phyloP scores from a whole-genome alignment of 495 filamentous ascomycete genomes.

The Aspergillus heteromorphus region DNA sequence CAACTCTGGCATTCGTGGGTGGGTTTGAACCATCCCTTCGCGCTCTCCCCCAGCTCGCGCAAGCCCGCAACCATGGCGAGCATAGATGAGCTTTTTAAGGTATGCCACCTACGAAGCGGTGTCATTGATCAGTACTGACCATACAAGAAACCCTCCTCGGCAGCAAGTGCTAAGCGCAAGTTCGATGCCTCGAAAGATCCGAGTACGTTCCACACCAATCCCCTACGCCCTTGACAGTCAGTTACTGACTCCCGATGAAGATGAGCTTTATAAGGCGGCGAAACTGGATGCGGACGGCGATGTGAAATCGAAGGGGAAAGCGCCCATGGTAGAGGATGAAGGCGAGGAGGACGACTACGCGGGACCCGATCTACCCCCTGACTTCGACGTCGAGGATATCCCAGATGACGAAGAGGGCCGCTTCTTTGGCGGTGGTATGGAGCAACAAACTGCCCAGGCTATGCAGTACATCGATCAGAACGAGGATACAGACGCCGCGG shows the following conservation, averaged over 20 bases:
- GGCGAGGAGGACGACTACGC: slow-evolving; percentile 55
- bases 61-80: slow-evolving; percentile 56
- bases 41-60: not conserved
- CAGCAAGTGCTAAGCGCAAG: slow-evolving; percentile 64
- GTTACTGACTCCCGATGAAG: slow-evolving; percentile 27
- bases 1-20: not conserved
- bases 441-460: slow-evolving; percentile 72
- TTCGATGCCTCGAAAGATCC: slow-evolving; percentile 65
- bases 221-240: not conserved
- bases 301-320: slow-evolving; percentile 55
- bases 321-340: slow-evolving; percentile 53
- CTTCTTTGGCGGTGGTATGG: slow-evolving; percentile 92
- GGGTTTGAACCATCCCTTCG: not conserved
- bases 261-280: slow-evolving; percentile 80
- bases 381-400: slow-evolving; percentile 51
- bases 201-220: slow-evolving; percentile 44
- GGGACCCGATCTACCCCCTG: slow-evolving; percentile 65
- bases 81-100: slow-evolving; percentile 83
- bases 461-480: slow-evolving; percentile 80
- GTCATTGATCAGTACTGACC: slow-evolving; percentile 12
- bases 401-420: slow-evolving; percentile 86
- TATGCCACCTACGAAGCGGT: slow-evolving; percentile 21
- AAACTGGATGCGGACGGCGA: slow-evolving; percentile 61
- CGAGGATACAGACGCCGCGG: slow-evolving; percentile 52
- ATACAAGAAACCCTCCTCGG: slow-evolving; percentile 37